These are phyloP conservation scores for Cenchrus americanus DNA, from an alignment of 176 grass and related monocot species.

Conservation along the genomic window DNA sequence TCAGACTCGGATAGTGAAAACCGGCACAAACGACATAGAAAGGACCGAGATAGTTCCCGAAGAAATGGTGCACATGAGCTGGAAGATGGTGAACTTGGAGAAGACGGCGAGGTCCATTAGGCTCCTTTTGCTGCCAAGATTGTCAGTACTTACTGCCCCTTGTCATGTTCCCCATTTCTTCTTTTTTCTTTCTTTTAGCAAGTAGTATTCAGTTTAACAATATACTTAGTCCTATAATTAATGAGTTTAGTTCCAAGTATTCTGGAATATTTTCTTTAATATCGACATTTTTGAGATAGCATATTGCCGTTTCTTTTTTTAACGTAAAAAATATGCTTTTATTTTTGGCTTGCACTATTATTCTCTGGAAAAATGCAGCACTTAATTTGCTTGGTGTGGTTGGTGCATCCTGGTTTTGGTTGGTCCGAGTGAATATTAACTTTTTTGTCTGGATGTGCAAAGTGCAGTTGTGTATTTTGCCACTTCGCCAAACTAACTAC, in stretches of 20 bases:
- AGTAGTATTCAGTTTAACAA: conserved; percentile 25
- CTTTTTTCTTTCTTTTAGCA: conserved; percentile 29
- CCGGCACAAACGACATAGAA: conserved; percentile 78
- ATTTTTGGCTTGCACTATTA: background rate
- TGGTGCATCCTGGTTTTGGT: background rate
- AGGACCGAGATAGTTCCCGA: conserved; percentile 78
- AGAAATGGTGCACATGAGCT: conserved; percentile 75
- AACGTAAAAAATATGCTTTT: background rate
- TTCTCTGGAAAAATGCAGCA: background rate
- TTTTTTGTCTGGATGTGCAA: background rate
- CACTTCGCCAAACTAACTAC: background rate
- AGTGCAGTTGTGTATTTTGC: conserved; percentile 15
- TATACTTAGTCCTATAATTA: conserved; percentile 27
- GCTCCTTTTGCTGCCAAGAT: conserved; percentile 40
- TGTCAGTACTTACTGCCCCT: conserved; percentile 55
- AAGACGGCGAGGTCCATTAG: conserved; percentile 87
- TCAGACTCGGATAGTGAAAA: conserved; percentile 89
- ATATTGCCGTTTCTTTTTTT: background rate
- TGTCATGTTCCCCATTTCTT: conserved; percentile 42
- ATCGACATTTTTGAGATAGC: conserved; percentile 17
- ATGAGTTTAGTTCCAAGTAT: conserved; percentile 23
- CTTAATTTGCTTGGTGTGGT: background rate
- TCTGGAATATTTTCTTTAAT: conserved; percentile 26
- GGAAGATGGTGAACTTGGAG: conserved; percentile 96
- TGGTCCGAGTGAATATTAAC: background rate